These are phyloP conservation scores for Mycena olivaceomarginata DNA, from an alignment of 768 basidiomycete genomes.

Conservation along the genomic window DNA sequence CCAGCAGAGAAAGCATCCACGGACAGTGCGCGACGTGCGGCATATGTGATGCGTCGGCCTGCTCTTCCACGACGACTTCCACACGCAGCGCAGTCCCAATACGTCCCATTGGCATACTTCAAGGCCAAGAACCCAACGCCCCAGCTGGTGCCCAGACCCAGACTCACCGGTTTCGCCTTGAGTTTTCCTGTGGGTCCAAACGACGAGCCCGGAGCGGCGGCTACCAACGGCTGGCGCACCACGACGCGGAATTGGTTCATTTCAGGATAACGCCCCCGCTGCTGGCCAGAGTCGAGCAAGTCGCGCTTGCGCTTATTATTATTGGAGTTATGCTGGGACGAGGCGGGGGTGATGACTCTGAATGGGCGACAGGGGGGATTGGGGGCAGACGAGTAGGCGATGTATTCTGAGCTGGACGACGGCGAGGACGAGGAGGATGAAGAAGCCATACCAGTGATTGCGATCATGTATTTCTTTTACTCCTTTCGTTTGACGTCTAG, in stretches of 20 bases:
- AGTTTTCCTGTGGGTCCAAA: constrained; percentile 29
- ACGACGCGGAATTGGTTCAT: constrained; percentile 32
- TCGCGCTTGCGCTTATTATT: constrained; percentile 27
- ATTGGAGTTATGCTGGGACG: too few relatives aligned
- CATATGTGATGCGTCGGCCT: too few relatives aligned
- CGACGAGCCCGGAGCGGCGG: background rate
- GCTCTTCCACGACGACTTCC: too few relatives aligned
- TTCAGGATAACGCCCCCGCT: background rate
- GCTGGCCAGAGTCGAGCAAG: constrained; percentile 20
- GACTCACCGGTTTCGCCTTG: constrained; percentile 43
- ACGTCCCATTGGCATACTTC: too few relatives aligned
- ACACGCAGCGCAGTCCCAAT: background rate
- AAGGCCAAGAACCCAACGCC: too few relatives aligned
- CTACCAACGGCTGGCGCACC: constrained; percentile 19
- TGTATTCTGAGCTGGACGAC: constrained; percentile 20
- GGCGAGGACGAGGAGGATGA: constrained; percentile 16
- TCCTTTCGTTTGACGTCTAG: too few relatives aligned
- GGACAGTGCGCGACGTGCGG: too few relatives aligned
- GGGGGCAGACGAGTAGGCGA: background rate
- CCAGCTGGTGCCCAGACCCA: background rate
- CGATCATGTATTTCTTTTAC: too few relatives aligned
- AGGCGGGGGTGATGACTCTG: background rate
- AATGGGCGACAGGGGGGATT: background rate
- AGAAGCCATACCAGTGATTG: too few relatives aligned
- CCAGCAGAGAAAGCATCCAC: too few relatives aligned